These are phyloP conservation scores for Pythium chondricola DNA, from an alignment of 352 stramenopile genomes.

Conservation along the genomic window DNA sequence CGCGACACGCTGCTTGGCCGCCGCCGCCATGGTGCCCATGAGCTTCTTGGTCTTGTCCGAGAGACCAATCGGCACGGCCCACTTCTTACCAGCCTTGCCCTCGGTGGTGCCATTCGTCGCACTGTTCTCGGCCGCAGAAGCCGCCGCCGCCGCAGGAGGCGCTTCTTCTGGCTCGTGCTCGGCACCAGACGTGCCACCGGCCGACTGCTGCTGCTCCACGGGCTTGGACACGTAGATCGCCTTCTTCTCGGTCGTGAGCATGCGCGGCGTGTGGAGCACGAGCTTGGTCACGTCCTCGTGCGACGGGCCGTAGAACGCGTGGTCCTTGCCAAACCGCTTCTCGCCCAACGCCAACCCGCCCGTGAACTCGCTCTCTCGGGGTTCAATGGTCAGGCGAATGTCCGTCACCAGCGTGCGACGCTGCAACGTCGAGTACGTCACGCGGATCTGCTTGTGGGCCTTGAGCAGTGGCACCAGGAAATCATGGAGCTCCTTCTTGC, in stretches of 20 bases:
- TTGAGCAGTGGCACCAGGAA: slow-evolving; percentile 72
- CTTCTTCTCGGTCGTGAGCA: slow-evolving; percentile 50
- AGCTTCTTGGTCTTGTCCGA: slow-evolving; percentile 46
- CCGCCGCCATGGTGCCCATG: slow-evolving; percentile 62
- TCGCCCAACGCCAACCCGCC: slow-evolving; percentile 42
- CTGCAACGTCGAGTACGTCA: slow-evolving; percentile 65
- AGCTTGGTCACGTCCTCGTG: slow-evolving; percentile 61
- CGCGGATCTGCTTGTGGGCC: slow-evolving; percentile 52
- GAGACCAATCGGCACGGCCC: slow-evolving; percentile 42
- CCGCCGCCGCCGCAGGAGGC: background rate
- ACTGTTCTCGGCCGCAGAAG: background rate
- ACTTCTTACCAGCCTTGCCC: slow-evolving; percentile 25
- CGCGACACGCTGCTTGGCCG: slow-evolving; percentile 60
- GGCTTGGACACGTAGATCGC: slow-evolving; percentile 71
- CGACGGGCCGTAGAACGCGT: slow-evolving; percentile 63
- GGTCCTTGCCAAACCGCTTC: slow-evolving; percentile 61
- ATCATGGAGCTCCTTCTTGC: slow-evolving; percentile 48
- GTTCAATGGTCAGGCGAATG: slow-evolving; percentile 73
- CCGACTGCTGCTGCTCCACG: slow-evolving; percentile 17
- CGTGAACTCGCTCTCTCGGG: slow-evolving; percentile 53
- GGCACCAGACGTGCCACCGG: background rate
- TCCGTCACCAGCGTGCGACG: slow-evolving; percentile 73
- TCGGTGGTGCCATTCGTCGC: background rate
- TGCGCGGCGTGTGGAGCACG: slow-evolving; percentile 52
- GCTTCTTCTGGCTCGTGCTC: slow-evolving; percentile 18